Base-by-base conservation (phyloP, 2,329 filamentous ascomycete species). In the Aschersonia sp. region DNA sequence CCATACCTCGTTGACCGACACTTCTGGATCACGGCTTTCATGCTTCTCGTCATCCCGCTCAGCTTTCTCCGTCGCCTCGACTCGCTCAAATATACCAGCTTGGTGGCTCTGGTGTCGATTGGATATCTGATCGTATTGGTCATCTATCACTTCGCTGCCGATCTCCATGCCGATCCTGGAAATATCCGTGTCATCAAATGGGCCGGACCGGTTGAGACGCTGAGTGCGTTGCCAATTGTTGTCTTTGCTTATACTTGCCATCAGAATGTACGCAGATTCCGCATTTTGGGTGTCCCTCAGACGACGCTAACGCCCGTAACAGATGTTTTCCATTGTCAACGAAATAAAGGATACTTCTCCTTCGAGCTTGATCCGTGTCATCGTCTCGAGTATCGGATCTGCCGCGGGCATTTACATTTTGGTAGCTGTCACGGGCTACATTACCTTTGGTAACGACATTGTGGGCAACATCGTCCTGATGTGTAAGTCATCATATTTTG, bases 161-260 rank as follows among this genome's bases (percentile, higher is more conserved):
- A 97, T 63, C 82, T 84, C 1, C 74, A 85, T 50, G 75, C 78
- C 20, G 79, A 85, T 47, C 78, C 87, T 47, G 84, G 86, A 9
- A 77, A 82, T 7, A 79, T 98, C 51, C 79, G 85, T 45, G 69
- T 88, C 31, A 73, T 96, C 52, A 70, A 78, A 52, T 95, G 88
- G 83, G 83, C 80, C 43, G 87, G 91, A 5, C 74, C 86, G 3
- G 73, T 94, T 7, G 77, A 84, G 38, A 82, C 85, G 5, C 72
- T 98, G 47, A 88, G 87, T 56, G 89, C 85, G 52, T 79, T 98
- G 53, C 92, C 92, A 0, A 89, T 98, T 47, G 89, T 97, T 49
- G 87, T 98, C 2, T 98, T 98, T 71, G 92, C 91, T n/a, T 98
- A 97, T 63, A 98, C 92, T 1, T 98, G 92, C 63, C 92, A 98